Evolutionary conservation across 176 grass and related monocot species (phyloP).

Genomic region (Alopecurus myosuroides): DNA sequence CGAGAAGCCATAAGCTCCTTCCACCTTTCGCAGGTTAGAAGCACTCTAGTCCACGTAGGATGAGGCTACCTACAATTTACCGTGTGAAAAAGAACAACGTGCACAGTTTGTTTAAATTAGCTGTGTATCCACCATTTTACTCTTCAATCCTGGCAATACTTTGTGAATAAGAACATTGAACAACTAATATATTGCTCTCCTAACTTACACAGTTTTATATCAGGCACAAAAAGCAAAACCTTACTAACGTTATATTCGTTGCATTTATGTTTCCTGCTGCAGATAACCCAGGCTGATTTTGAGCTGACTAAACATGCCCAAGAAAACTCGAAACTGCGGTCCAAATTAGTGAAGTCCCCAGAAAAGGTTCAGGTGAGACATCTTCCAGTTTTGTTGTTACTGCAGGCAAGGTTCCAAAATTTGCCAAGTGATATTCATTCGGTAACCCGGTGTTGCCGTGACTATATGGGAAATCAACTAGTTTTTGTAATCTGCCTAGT

Average conservation of each 20-base stretch:
- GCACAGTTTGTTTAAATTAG: background rate
- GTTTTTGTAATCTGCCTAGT: background rate
- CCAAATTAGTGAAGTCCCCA: constrained; percentile 81
- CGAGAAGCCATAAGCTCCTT: background rate
- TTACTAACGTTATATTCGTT: background rate
- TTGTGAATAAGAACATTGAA: background rate
- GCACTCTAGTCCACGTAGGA: too few species aligned
- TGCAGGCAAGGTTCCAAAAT: background rate
- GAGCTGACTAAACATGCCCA: constrained; percentile 40
- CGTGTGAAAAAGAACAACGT: background rate
- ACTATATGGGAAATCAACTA: background rate
- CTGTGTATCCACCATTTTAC: background rate
- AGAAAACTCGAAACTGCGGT: constrained; percentile 62
- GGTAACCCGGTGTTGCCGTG: background rate
- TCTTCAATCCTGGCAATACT: background rate
- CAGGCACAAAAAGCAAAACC: background rate
- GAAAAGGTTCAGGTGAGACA: constrained; percentile 72
- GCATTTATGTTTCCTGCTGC: background rate
- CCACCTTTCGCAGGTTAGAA: background rate
- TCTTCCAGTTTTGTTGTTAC: background rate
- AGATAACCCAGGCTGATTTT: constrained; percentile 3
- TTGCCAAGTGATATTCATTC: background rate
- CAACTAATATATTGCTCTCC: background rate
- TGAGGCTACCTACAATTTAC: background rate
- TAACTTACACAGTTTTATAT: background rate